Evolutionary conservation across 768 basidiomycete genomes (phyloP), one percentile per base, ranked within the genome.

Genomic region (Collybiopsis luxurians): DNA sequence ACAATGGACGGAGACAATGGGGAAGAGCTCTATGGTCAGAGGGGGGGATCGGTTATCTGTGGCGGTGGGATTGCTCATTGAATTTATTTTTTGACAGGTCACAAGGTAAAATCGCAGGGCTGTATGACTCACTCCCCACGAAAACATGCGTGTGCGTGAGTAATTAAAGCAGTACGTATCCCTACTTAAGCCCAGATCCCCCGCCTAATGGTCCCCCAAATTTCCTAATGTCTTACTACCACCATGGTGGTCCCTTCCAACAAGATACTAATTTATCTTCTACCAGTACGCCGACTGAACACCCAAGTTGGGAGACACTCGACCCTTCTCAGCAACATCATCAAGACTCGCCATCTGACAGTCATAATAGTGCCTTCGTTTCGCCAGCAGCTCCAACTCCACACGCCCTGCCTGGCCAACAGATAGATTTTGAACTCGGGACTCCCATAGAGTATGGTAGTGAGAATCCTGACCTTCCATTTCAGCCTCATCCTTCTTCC

Each of bases 191-290:
- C 31, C 13, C 31, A 13, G 31, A 6, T 13, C 31, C 34, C 15
- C 48, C 15, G 15, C 13, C 30, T 19, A 7, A 28, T 30, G 28
- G 48, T 2, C 28, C 34, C 34, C 48, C 27, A 28, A 31, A 19
- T 23, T 39, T 27, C 50, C 11, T 36, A 12, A 51, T 51, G 50
- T 51, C 48, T 49, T 49, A 51, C 50, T 51, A 51, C 50, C 50
- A 51, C 6, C 50, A 51, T 51, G 15, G 50, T 51, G 50, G 36
- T 19, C 31, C 31, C 17, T 51, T 24, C 36, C 50, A 51, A 26
- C 50, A 24, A 36, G 50, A 51, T 42, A 21, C 13, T 51, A 24
- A 38, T 51, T 39, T 51, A 15, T 24, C 36, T 15, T 42, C 40
- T 15, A 39, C n/a, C 36, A 19, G 21, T 19, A 21, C 34, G 24